Conservation (phyloP, 129 eudicot genomes). For the Helichrysum umbraculigerum region DNA sequence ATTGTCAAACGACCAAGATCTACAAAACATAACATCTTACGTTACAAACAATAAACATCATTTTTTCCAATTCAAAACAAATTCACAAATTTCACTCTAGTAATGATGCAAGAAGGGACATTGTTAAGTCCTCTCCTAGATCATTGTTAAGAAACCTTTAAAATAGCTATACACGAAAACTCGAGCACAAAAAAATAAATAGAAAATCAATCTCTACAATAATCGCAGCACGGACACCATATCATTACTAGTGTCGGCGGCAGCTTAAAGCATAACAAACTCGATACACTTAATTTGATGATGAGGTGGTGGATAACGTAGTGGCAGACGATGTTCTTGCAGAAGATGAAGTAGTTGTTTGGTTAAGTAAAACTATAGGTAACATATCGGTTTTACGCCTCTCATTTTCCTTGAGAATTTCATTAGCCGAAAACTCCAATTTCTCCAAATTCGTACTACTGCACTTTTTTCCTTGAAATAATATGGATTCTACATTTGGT, state of each 20-base stretch:
- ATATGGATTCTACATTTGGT: constrained; percentile 53
- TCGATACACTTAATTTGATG: constrained; percentile 42
- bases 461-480: constrained; percentile 57
- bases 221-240: constrained; percentile 28
- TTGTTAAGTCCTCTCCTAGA: constrained; percentile 5
- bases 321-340: constrained; percentile 72
- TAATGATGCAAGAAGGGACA: constrained; percentile 19
- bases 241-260: constrained; percentile 28
- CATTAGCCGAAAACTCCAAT: constrained; percentile 43
- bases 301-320: constrained; percentile 47
- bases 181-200: background rate
- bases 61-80: constrained; percentile 15
- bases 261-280: background rate
- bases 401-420: constrained; percentile 56
- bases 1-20: too few species aligned
- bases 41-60: constrained; percentile 1
- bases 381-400: constrained; percentile 50
- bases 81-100: constrained; percentile 23
- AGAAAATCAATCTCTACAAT: constrained; percentile 18
- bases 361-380: constrained; percentile 54
- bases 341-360: constrained; percentile 39
- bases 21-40: too few species aligned
- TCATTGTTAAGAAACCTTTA: constrained; percentile 11
- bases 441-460: constrained; percentile 54
- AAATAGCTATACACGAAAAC: constrained; percentile 26